Base-by-base conservation (phyloP, 768 basidiomycete species). In the Suillus placidus region DNA sequence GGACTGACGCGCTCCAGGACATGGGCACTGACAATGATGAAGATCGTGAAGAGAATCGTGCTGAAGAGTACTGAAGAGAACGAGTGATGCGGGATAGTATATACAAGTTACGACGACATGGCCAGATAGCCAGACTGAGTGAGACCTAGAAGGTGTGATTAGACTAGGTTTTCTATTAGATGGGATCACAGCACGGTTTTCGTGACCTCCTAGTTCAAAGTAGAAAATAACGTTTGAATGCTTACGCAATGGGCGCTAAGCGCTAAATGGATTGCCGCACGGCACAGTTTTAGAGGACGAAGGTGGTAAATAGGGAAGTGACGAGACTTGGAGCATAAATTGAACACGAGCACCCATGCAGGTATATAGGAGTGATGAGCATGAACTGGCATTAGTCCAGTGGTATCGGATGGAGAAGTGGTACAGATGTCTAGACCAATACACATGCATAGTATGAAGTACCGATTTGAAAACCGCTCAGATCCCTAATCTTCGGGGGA, bases 1-100 rank as follows among this genome's bases (percentile, higher is more conserved):
- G 78, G 34, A 90, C 85, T 4, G 85, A 84, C 3, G 87, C 81
- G 35, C 83, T 85, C 90, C 91, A 93, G 66, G 81, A 81, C 87
- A 87, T 85, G 52, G 74, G 16, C 14, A 8, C 23, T 26, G 13
- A 23, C 42, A 43, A 9, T 43, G 42, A 45, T 12, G 23, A 51
- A 26, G 49, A 51, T 51, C 49, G 26, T 51, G 51, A 51, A 51
- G 16, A 30, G 30, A 51, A 16, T 51, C 51, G 26, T 32, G 23
- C 51, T 26, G 51, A 51, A 51, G 51, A 51, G 16, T 51, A 51
- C 7, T 51, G 51, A 51, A 51, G 7, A 30, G 14, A 51, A 51
- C 8, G 16, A 51, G 51, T 30, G 26, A 9, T 30, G 14, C 26
- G 51, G 16, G 51, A 51, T 51, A 51, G 30, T 51, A 51, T 51